Conservation (phyloP, 2,329 filamentous ascomycete species). For the Phaeosphaeria sp. region DNA sequence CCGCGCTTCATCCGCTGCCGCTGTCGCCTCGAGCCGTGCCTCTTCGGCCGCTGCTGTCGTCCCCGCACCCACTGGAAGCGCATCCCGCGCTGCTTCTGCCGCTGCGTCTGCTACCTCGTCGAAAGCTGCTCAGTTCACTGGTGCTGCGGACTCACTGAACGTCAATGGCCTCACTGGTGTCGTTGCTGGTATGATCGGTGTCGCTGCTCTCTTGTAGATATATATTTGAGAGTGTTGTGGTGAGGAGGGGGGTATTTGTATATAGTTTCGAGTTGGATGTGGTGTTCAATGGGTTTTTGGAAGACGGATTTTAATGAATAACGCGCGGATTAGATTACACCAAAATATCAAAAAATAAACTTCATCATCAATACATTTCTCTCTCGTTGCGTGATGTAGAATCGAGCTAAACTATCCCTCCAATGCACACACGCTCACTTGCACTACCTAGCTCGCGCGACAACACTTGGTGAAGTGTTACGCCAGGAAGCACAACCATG, state of each 20-base stretch:
- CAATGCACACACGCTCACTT: background rate
- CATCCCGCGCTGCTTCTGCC: background rate
- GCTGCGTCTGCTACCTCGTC: slow-evolving; percentile 1
- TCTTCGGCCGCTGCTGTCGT: no score
- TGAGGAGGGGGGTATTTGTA: background rate
- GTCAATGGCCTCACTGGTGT: slow-evolving; percentile 8
- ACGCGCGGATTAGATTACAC: background rate
- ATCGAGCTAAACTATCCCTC: background rate
- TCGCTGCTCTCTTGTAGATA: slow-evolving; percentile 14
- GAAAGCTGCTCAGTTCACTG: slow-evolving; percentile 7
- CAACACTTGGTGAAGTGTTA: background rate
- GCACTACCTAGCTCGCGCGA: background rate
- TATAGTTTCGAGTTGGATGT: background rate
- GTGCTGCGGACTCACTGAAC: slow-evolving; percentile 7
- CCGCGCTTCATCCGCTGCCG: background rate
- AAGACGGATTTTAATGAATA: background rate
- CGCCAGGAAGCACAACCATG: background rate
- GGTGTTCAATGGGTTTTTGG: background rate
- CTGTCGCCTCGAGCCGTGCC: background rate
- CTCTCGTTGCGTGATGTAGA: background rate
- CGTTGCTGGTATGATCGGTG: slow-evolving; percentile 11
- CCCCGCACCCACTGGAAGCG: no score
- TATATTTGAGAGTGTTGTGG: background rate
- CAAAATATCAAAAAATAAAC: background rate
- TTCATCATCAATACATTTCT: background rate